Conservation (phyloP, 345 rosid species). For the Bretschneidera sinensis region DNA sequence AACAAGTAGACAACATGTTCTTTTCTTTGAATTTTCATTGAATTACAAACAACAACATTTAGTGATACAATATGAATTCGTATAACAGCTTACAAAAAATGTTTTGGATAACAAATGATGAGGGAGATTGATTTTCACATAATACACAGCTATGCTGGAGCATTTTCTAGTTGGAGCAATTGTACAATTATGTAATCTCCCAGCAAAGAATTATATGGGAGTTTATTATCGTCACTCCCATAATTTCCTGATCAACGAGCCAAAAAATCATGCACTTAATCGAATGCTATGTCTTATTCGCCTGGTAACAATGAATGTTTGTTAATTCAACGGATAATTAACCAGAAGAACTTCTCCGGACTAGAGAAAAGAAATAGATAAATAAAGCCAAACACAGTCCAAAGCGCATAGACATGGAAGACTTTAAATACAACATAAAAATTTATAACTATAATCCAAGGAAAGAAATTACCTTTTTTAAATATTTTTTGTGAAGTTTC, state of each 20-base stretch:
- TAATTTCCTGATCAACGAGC: neutral
- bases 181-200: constrained; percentile 14
- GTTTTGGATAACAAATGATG: constrained; percentile 8
- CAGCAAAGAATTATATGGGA: constrained; percentile 9
- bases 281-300: constrained; percentile 39
- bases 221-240: neutral
- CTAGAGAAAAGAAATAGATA: constrained; percentile 3
- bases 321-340: neutral
- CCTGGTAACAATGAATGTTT: constrained; percentile 22
- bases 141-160: neutral
- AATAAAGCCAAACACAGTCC: constrained; percentile 10
- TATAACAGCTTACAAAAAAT: constrained; percentile 2
- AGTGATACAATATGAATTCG: constrained; percentile 13
- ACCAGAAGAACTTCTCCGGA: neutral
- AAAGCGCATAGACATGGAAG: neutral
- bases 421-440: constrained; percentile 9
- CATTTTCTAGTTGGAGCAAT: constrained; percentile 15
- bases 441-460: neutral
- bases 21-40: no score
- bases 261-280: neutral
- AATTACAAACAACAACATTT: neutral
- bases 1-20: no score
- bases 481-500: constrained; percentile 96
- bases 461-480: constrained; percentile 54
- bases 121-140: constrained; percentile 8